Evolutionary conservation across 345 rosid species (phyloP).

Genomic region (Citrus inodora): DNA sequence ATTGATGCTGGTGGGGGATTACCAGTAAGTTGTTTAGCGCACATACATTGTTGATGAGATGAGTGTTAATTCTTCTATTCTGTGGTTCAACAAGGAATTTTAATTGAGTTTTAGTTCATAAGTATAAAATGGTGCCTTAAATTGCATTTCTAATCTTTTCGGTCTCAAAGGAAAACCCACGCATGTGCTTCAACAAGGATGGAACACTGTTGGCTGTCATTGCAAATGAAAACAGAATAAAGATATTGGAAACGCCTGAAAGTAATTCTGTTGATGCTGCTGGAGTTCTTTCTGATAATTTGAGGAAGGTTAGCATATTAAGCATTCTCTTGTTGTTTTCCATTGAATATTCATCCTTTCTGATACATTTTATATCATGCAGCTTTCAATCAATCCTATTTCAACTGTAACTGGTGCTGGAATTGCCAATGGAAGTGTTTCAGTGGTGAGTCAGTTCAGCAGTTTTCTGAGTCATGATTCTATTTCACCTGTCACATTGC

Average conservation of each 20-base stretch:
- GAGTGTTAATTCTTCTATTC: not conserved
- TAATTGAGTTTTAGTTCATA: not conserved
- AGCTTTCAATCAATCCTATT: conserved; percentile 20
- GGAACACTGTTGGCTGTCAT: conserved; percentile 44
- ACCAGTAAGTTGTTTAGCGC: conserved; percentile 30
- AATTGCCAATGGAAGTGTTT: conserved; percentile 11
- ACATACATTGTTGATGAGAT: not conserved
- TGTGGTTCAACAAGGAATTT: not conserved
- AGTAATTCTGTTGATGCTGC: conserved; percentile 12
- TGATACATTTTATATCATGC: conserved; percentile 7
- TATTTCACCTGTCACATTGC: not conserved
- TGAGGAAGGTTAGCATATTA: conserved; percentile 30
- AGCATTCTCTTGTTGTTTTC: not conserved
- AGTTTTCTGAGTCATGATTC: not conserved
- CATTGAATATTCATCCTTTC: not conserved
- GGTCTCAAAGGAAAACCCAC: conserved; percentile 32
- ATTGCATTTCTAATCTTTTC: conserved; percentile 3
- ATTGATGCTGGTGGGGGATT: conserved; percentile 35
- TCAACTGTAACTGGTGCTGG: conserved; percentile 15
- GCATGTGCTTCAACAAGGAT: conserved; percentile 42
- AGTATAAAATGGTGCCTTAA: not conserved
- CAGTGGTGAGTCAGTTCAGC: conserved; percentile 14
- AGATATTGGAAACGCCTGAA: conserved; percentile 28
- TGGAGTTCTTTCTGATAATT: conserved; percentile 20
- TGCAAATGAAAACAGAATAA: conserved; percentile 36